phyloP scores from a whole-genome alignment of 345 rosid genomes.

The Aegle marmelos region DNA sequence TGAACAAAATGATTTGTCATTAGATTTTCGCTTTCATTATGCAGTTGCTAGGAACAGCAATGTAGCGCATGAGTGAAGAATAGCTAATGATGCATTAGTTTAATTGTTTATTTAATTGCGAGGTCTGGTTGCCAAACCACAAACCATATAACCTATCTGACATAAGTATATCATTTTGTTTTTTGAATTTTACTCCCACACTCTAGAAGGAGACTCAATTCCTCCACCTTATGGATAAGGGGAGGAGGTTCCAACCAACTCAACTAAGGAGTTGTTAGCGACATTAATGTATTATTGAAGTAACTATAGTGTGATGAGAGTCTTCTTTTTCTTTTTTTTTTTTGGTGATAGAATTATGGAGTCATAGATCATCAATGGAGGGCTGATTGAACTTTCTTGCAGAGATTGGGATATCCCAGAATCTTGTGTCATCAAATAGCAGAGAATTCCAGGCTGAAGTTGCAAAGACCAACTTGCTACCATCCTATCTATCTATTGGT shows the following conservation, averaged over 20 bases:
- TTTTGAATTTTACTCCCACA: no score
- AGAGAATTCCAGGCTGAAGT: conserved; percentile 55
- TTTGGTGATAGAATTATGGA: background rate
- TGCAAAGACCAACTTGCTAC: conserved; percentile 58
- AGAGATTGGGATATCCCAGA: conserved; percentile 64
- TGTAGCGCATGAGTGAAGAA: background rate
- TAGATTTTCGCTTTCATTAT: background rate
- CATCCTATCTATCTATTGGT: conserved; percentile 63
- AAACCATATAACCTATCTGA: background rate
- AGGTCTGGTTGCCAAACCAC: background rate
- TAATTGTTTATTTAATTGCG: background rate
- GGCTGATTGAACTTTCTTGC: conserved; percentile 32
- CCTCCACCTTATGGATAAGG: no score
- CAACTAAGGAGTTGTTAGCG: no score
- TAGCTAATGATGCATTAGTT: background rate
- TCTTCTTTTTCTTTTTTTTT: background rate
- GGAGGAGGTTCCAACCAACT: no score
- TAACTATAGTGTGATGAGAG: background rate
- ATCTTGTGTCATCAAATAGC: conserved; percentile 40
- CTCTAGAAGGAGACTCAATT: no score
- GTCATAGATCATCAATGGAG: conserved; percentile 3
- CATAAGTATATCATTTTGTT: background rate
- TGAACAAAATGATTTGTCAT: background rate
- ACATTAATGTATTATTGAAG: background rate
- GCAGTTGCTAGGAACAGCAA: background rate